Evolutionary conservation across 495 filamentous ascomycete genomes (phyloP).

Genomic region (Astrothelium subdiscretum): DNA sequence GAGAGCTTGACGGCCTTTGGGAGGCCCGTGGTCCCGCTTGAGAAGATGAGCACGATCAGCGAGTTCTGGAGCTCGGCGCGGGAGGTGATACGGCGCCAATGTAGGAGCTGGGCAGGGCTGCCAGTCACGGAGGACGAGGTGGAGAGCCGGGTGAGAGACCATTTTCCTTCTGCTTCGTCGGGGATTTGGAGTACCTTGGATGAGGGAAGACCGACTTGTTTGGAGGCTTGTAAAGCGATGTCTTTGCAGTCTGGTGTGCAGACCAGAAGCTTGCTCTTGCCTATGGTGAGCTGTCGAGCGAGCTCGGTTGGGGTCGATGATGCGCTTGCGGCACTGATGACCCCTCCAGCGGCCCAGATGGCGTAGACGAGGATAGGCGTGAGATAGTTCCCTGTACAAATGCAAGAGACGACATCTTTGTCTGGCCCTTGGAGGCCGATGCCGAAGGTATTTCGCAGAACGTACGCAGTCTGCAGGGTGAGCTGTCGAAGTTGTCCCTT

Average conservation of each 20-base stretch:
- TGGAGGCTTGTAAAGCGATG: too few species aligned
- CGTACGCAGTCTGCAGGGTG: slow-evolving; percentile 34
- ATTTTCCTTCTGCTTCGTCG: not conserved
- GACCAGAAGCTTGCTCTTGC: too few species aligned
- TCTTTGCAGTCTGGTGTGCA: too few species aligned
- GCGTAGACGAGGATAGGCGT: too few species aligned
- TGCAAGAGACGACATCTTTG: slow-evolving; percentile 40
- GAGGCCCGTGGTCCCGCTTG: slow-evolving; percentile 32
- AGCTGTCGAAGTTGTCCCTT: slow-evolving; percentile 35
- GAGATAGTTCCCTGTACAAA: too few species aligned
- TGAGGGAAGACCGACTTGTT: too few species aligned
- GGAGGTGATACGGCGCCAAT: slow-evolving; percentile 38
- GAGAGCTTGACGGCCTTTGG: slow-evolving; percentile 32
- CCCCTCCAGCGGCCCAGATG: too few species aligned
- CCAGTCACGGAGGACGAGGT: not conserved
- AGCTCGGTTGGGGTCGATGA: too few species aligned
- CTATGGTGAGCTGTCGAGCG: too few species aligned
- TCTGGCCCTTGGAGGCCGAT: slow-evolving; percentile 36
- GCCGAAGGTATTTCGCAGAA: slow-evolving; percentile 35
- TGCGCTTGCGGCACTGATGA: too few species aligned
- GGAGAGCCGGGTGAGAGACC: not conserved
- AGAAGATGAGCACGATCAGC: too few species aligned
- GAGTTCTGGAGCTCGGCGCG: slow-evolving; percentile 26
- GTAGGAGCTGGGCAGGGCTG: slow-evolving; percentile 9
- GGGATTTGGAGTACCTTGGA: not conserved